Evolutionary conservation across 257 asterid species (phyloP), one percentile per base, ranked within the genome.

Genomic region (Coffea eugenioides): DNA sequence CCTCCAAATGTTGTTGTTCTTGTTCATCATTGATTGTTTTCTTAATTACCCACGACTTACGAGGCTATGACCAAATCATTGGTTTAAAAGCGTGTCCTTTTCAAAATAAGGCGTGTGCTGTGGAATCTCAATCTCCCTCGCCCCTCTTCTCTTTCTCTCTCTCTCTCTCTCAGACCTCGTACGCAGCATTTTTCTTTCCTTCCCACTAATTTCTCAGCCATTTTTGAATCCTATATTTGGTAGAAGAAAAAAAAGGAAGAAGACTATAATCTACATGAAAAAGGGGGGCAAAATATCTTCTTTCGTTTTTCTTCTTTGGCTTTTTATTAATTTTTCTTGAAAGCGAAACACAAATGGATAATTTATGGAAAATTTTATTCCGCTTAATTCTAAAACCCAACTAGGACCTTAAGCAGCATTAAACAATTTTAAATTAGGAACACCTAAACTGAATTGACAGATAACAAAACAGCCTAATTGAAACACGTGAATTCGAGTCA

Each of bases 51-150:
- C 31, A 31, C 31, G 20, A 6, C 23, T 74, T 80, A 67, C 73
- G 74, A 76, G 76, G 79, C 71, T 76, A 73, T 76, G 87, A 89
- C 88, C 78, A 83, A 83, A 87, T 80, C 82, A 87, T 86, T 88
- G 43, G 82, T 64, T 31, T 14, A 64, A 82, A 81, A 49, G 36
- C 48, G 69, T 69, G 84, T 75, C n/a, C 18, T 46, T 68, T 75
- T 43, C 54, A 68, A 31, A 64, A 9, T 8, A 48, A 48, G 25
- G 4, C 43, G 57, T n/a, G 21, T 41, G 6, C 20, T 57, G 21
- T 65, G 6, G 36, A 62, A 62, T 56, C 5, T n/a, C 31, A 31
- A 31, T 31, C 14, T 8, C 3, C 25, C 36, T 7, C 68, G 0
- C 54, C 15, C 14, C 15, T 13, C 12, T n/a, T n/a, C n/a, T n/a